Conservation (phyloP, 1,284 basidiomycete genomes). For the Somion occarium region DNA sequence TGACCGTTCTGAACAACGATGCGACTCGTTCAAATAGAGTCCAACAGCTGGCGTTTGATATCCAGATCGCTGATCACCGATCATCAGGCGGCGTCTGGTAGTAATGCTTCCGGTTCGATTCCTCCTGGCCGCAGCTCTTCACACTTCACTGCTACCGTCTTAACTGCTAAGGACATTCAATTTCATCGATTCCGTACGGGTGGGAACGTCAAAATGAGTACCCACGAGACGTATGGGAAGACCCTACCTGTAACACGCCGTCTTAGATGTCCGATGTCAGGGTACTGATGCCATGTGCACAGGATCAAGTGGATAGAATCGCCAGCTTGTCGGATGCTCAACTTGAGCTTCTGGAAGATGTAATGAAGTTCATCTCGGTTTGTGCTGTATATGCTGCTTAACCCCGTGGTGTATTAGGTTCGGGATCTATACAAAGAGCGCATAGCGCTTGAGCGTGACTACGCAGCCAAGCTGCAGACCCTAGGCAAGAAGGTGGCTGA, state of each 20-base stretch:
- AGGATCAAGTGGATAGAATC: slow-evolving; percentile 38
- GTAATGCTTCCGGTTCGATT: neutral
- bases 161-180: too few species aligned
- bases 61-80: slow-evolving; percentile 1
- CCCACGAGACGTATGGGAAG: slow-evolving; percentile 23
- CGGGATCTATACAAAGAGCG: slow-evolving; percentile 68
- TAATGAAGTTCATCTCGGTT: slow-evolving; percentile 27
- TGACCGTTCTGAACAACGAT: too few species aligned
- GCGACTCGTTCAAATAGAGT: neutral
- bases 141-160: too few species aligned
- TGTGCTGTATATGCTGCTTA: neutral
- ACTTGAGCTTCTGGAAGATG: slow-evolving; percentile 59
- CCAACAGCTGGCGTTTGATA: neutral
- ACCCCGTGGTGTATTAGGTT: slow-evolving; percentile 37
- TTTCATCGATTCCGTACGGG: neutral
- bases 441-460: slow-evolving; percentile 68
- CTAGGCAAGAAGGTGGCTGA: slow-evolving; percentile 65
- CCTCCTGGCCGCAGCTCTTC: neutral
- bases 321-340: slow-evolving; percentile 52
- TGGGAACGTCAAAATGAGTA: neutral
- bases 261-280: slow-evolving; percentile 3
- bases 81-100: neutral
- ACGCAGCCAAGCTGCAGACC: slow-evolving; percentile 61
- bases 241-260: slow-evolving; percentile 22
- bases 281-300: slow-evolving; percentile 8